Evolutionary conservation across 495 filamentous ascomycete genomes (phyloP).

Genomic region (Neurospora terricola): DNA sequence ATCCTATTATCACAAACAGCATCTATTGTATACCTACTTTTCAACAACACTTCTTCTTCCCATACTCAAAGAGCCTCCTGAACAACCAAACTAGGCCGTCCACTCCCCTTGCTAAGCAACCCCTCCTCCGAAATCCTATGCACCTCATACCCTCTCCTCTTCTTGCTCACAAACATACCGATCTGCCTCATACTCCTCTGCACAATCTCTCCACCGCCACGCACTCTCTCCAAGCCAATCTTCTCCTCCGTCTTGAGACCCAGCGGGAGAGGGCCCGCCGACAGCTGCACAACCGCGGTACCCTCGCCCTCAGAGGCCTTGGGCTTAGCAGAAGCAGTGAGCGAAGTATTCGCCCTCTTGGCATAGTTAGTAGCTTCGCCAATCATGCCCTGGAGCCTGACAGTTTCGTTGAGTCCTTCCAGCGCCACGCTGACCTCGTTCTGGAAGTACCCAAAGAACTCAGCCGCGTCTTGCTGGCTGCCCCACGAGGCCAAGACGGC

Average conservation of each 20-base stretch:
- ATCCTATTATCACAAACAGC: not conserved
- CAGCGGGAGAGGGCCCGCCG: conserved; percentile 43
- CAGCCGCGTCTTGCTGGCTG: conserved; percentile 38
- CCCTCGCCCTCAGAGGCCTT: conserved; percentile 1
- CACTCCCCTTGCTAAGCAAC: conserved; percentile 7
- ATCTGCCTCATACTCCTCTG: conserved; percentile 57
- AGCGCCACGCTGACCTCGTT: conserved; percentile 66
- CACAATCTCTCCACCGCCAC: conserved; percentile 52
- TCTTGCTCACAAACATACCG: conserved; percentile 60
- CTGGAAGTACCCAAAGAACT: conserved; percentile 58
- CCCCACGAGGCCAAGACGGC: conserved; percentile 34
- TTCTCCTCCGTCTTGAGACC: conserved; percentile 56
- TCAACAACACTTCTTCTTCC: not conserved
- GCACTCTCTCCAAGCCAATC: conserved; percentile 46
- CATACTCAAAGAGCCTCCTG: conserved; percentile 9
- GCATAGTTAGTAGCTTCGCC: conserved; percentile 61
- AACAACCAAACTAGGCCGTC: conserved; percentile 6
- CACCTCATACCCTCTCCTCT: conserved; percentile 65
- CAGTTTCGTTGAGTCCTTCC: conserved; percentile 65
- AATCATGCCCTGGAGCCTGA: conserved; percentile 56
- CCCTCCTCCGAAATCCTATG: conserved; percentile 51
- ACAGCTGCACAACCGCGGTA: conserved; percentile 4
- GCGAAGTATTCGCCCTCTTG: conserved; percentile 30
- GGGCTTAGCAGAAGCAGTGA: not conserved
- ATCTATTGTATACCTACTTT: not conserved